These are phyloP conservation scores for Puya raimondii DNA, from an alignment of 176 grass and related monocot species.

Conservation along the genomic window DNA sequence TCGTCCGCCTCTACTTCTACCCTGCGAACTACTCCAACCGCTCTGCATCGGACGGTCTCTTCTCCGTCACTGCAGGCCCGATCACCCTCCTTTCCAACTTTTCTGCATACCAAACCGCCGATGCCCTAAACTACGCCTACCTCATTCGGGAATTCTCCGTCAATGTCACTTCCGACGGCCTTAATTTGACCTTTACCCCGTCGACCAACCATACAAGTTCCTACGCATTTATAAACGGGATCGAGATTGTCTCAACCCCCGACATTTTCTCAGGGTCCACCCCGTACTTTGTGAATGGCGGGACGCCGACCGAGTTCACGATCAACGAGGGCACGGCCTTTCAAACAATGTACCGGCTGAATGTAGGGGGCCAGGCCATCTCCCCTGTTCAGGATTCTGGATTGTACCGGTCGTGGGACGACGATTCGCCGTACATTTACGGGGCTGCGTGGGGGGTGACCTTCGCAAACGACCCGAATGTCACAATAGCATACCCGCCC, in stretches of 20 bases:
- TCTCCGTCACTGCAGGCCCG: conserved; percentile 22
- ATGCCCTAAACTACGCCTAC: neutral
- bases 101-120: conserved; percentile 32
- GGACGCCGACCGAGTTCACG: neutral
- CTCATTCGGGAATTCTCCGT: conserved; percentile 45
- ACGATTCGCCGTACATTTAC: conserved; percentile 31
- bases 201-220: conserved; percentile 16
- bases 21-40: conserved; percentile 21
- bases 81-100: conserved; percentile 43
- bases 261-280: conserved; percentile 32
- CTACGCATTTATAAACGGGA: conserved; percentile 69
- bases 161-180: conserved; percentile 26
- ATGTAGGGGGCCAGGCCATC: conserved; percentile 45
- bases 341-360: conserved; percentile 68
- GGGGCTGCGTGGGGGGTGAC: conserved; percentile 25
- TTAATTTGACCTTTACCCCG: conserved; percentile 48
- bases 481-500: conserved; percentile 26
- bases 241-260: conserved; percentile 47
- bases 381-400: conserved; percentile 14
- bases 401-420: conserved; percentile 45
- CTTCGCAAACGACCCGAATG: conserved; percentile 33
- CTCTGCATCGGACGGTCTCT: conserved; percentile 22
- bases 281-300: conserved; percentile 11
- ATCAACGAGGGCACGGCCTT: neutral
- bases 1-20: conserved; percentile 75